phyloP scores from a whole-genome alignment of 768 basidiomycete species.

The Dioszegia aurantiaca region DNA sequence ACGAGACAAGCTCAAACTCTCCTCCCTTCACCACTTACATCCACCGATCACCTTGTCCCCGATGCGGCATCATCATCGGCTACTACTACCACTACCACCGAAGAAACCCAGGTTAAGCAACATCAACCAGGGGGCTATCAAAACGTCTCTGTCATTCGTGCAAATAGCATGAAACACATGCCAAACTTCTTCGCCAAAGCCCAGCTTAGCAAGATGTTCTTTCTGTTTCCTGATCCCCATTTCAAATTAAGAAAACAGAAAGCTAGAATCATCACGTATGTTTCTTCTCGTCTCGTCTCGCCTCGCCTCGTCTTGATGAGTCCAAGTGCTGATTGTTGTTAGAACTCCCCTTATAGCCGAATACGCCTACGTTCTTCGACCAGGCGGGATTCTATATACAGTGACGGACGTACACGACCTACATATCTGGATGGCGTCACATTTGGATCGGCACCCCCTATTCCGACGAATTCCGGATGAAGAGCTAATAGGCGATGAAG shows the following conservation, averaged over 20 bases:
- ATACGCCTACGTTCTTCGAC: conserved; percentile 87
- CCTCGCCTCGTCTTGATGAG: neutral
- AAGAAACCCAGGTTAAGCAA: neutral
- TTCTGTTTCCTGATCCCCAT: conserved; percentile 98
- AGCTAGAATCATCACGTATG: conserved; percentile 86
- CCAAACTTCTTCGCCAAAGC: conserved; percentile 91
- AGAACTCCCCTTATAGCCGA: conserved; percentile 90
- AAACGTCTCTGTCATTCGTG: conserved; percentile 89
- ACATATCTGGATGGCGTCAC: conserved; percentile 89
- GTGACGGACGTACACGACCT: conserved; percentile 95
- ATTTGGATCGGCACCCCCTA: conserved; percentile 81
- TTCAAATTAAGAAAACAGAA: conserved; percentile 99
- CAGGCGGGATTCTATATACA: conserved; percentile 95
- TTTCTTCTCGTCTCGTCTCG: conserved; percentile 13
- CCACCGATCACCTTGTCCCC: too few species aligned
- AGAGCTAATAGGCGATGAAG: conserved; percentile 56
- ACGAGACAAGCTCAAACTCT: conserved; percentile 59
- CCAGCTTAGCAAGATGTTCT: conserved; percentile 79
- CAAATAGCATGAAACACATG: conserved; percentile 97
- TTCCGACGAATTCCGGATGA: conserved; percentile 77
- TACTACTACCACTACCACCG: neutral
- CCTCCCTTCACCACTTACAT: conserved; percentile 14
- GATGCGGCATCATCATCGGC: neutral
- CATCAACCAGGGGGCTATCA: conserved; percentile 53
- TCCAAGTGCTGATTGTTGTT: neutral